Conservation (phyloP, 192 early-diverging fungal genomes). For the Polychytrium aggregatum region DNA sequence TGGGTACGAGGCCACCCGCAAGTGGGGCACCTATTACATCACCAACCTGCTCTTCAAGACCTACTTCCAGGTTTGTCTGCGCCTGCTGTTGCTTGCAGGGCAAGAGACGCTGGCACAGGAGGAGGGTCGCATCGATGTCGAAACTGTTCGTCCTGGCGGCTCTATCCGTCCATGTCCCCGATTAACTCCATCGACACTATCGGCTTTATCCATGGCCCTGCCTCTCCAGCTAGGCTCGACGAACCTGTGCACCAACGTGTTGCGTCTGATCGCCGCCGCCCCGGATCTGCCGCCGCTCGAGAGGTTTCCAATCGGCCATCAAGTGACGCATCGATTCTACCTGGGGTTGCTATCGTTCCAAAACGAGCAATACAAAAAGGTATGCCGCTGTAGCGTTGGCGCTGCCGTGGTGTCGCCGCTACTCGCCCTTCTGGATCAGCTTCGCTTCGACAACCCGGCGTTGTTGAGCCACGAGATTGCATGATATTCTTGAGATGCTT, state of each 20-base stretch:
- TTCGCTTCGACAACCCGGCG: too few species aligned
- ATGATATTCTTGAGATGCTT: too few species aligned
- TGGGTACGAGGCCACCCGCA: conserved; percentile 44
- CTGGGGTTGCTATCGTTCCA: conserved; percentile 77
- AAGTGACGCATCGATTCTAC: conserved; percentile 79
- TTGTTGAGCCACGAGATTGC: background rate
- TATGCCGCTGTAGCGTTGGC: conserved; percentile 12
- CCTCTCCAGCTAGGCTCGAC: conserved; percentile 57
- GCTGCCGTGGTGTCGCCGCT: background rate
- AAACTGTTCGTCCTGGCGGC: background rate
- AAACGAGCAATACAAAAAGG: conserved; percentile 65
- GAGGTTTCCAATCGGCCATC: conserved; percentile 73
- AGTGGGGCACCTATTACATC: conserved; percentile 90
- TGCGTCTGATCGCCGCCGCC: conserved; percentile 54
- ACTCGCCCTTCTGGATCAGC: background rate
- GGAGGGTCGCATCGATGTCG: background rate
- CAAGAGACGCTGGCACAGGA: background rate
- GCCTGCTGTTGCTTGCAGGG: conserved; percentile 2
- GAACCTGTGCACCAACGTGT: conserved; percentile 76
- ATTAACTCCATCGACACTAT: background rate
- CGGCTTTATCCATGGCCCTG: background rate
- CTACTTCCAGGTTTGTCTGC: conserved; percentile 67
- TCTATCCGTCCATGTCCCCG: background rate
- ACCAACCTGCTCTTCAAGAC: conserved; percentile 75
- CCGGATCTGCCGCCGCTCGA: conserved; percentile 68